A percentile compares a stretch with the other conserved stretches of the same genome.
phyloP scores from a whole-genome alignment of 192 early-diverging fungal genomes.

The Entomortierella parvispora region DNA sequence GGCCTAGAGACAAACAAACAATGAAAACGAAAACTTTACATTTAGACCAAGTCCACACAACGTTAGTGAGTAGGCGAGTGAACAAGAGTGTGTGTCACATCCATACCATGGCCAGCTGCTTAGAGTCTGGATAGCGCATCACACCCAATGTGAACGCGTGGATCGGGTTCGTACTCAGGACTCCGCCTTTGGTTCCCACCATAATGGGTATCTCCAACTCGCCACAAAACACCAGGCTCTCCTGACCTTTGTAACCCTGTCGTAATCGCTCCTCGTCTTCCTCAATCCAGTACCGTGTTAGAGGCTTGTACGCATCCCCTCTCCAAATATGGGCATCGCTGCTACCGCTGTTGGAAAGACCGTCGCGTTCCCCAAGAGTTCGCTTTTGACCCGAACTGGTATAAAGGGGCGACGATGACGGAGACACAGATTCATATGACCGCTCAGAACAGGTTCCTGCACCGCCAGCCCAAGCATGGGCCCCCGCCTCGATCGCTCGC shows the following conservation, averaged over 20 bases:
- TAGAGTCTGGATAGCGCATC: constrained; percentile 71
- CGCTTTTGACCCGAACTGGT: too few species aligned
- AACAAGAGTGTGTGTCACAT: too few species aligned
- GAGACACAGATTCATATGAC: background rate
- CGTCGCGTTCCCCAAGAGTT: too few species aligned
- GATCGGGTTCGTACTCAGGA: constrained; percentile 76
- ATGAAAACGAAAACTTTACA: background rate
- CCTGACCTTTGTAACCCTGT: constrained; percentile 32
- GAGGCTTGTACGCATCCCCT: constrained; percentile 63
- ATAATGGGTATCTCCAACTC: constrained; percentile 75
- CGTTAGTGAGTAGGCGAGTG: too few species aligned
- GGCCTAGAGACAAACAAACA: constrained; percentile 32
- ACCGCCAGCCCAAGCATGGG: constrained; percentile 72
- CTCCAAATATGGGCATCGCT: constrained; percentile 13
- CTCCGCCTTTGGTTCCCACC: constrained; percentile 82
- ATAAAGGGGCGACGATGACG: background rate
- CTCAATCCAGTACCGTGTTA: constrained; percentile 82
- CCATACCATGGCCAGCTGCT: constrained; percentile 67
- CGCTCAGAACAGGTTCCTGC: constrained; percentile 38
- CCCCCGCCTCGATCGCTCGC: constrained; percentile 79
- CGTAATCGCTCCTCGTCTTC: constrained; percentile 52
- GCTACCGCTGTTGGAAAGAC: too few species aligned
- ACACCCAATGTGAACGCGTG: constrained; percentile 74
- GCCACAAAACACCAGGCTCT: constrained; percentile 65
- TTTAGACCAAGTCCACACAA: background rate